Percentiles rank a stretch among this genome's conserved stretches.
phyloP scores from a whole-genome alignment of 2,329 filamentous ascomycete species.

The Cordyceps militaris region DNA sequence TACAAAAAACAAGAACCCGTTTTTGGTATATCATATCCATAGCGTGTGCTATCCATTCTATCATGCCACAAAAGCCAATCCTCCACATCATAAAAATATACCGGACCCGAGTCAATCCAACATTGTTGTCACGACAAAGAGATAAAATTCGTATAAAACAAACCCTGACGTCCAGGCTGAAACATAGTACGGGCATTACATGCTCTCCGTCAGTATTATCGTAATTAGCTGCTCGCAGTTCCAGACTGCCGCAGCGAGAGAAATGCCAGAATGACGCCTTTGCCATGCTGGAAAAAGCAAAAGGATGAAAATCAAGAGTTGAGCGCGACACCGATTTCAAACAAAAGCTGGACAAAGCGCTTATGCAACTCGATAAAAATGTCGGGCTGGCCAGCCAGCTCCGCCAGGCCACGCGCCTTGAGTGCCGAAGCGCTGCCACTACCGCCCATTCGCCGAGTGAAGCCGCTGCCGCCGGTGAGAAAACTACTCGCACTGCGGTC shows the following conservation, averaged over 20 bases:
- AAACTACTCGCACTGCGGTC: conserved; percentile 47
- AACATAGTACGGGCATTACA: neutral
- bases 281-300: conserved; percentile 18
- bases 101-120: conserved; percentile 4
- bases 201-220: conserved; percentile 1
- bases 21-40: conserved; percentile 1
- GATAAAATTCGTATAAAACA: neutral
- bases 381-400: conserved; percentile 59
- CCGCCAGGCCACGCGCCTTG: conserved; percentile 55
- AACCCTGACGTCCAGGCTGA: neutral
- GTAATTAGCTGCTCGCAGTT: neutral
- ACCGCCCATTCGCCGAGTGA: conserved; percentile 51
- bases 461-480: conserved; percentile 47
- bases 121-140: neutral
- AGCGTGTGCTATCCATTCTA: conserved; percentile 10
- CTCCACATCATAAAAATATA: neutral
- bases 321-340: conserved; percentile 50
- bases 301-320: conserved; percentile 32
- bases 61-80: neutral
- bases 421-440: conserved; percentile 49
- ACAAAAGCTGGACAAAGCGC: conserved; percentile 55
- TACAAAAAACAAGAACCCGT: neutral
- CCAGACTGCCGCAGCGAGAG: conserved; percentile 13
- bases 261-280: conserved; percentile 14
- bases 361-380: conserved; percentile 62